Conservation (phyloP, 2,329 filamentous ascomycete genomes). For the Fusarium tricinctum region DNA sequence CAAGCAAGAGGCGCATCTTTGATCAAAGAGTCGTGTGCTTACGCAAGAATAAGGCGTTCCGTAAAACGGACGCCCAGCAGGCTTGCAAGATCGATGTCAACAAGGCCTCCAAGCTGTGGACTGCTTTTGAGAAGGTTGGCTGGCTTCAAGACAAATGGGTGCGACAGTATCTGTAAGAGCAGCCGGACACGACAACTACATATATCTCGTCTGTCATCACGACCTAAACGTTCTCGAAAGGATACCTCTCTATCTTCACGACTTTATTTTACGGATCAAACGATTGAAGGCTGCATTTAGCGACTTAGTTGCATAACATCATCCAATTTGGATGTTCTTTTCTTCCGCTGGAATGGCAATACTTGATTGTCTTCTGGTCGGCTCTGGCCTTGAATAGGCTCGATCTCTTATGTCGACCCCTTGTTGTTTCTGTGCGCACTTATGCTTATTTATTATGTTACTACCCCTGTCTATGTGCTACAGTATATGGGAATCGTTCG, state of each 20-base stretch:
- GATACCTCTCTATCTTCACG: conserved; percentile 27
- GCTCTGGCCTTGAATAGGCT: conserved; percentile 8
- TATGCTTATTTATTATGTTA: conserved; percentile 11
- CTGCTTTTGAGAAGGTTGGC: conserved; percentile 86
- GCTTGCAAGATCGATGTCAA: conserved; percentile 99
- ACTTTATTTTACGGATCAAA: conserved; percentile 31
- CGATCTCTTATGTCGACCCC: conserved; percentile 15
- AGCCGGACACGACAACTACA: not conserved
- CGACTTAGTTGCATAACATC: conserved; percentile 34
- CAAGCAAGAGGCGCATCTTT: conserved; percentile 94
- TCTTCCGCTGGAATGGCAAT: conserved; percentile 8
- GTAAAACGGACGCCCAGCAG: conserved; percentile 95
- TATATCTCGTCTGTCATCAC: not conserved
- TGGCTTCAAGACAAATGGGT: conserved; percentile 77
- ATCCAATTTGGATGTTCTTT: conserved; percentile 30
- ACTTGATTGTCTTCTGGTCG: conserved; percentile 3
- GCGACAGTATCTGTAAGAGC: conserved; percentile 51
- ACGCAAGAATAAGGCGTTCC: conserved; percentile 82
- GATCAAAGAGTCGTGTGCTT: conserved; percentile 77
- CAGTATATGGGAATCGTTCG: conserved; percentile 44
- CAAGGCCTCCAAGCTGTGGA: conserved; percentile 94
- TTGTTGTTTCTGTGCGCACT: conserved; percentile 26
- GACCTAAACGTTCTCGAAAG: not conserved
- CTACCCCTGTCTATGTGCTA: conserved; percentile 33
- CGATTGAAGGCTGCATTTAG: conserved; percentile 37